Percentiles rank a stretch among this genome's conserved stretches.
Conservation (phyloP, 106 monocot genomes). For the Dioscorea alata region DNA sequence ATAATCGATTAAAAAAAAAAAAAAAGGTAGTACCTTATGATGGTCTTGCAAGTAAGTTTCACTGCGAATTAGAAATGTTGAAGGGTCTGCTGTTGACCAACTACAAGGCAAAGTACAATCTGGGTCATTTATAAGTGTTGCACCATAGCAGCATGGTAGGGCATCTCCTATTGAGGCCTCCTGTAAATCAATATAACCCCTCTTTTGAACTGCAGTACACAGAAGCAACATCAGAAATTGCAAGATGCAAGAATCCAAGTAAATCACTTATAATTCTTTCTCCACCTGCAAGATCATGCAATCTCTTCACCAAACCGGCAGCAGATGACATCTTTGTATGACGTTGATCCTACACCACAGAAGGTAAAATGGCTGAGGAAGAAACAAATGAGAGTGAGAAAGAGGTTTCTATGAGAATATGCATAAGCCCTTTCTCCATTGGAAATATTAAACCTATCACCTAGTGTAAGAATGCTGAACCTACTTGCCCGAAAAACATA, state of each 20-base stretch:
- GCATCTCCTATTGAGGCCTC: constrained; percentile 25
- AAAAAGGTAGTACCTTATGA: constrained; percentile 55
- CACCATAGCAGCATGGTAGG: constrained; percentile 53
- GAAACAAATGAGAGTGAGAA: background rate
- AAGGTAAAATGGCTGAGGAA: no score
- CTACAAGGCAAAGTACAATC: constrained; percentile 48
- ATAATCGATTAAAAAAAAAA: background rate
- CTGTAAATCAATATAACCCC: constrained; percentile 61
- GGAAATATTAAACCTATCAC: no score
- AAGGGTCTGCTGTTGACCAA: constrained; percentile 83
- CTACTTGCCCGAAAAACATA: no score
- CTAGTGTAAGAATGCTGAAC: no score
- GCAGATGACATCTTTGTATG: constrained; percentile 54
- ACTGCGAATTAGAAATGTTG: constrained; percentile 79
- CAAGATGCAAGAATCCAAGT: background rate
- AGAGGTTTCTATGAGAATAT: background rate
- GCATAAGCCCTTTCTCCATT: background rate
- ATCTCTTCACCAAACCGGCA: constrained; percentile 53
- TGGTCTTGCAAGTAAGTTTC: constrained; percentile 83
- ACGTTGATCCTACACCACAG: constrained; percentile 41
- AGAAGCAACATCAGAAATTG: background rate
- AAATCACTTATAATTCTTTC: background rate
- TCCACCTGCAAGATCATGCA: constrained; percentile 77
- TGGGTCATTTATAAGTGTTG: constrained; percentile 76
- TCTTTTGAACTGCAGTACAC: constrained; percentile 61